Evolutionary conservation across 345 rosid species (phyloP).

Genomic region (Acer saccharum): DNA sequence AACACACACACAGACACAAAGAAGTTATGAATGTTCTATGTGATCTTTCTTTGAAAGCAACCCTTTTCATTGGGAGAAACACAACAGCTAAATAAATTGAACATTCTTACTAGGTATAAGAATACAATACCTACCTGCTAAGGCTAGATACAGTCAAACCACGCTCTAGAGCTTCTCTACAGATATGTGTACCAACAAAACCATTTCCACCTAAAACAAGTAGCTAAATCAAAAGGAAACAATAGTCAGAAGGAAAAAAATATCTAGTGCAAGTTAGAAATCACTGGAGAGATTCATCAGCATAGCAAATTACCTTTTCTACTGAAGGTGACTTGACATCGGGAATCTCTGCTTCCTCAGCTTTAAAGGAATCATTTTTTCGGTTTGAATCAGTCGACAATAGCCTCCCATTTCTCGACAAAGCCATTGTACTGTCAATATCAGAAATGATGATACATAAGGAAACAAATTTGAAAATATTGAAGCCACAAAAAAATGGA

Average conservation of each 20-base stretch:
- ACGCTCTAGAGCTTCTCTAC: constrained; percentile 33
- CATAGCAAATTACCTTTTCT: constrained; percentile 28
- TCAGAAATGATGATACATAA: not conserved
- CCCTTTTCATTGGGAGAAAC: not conserved
- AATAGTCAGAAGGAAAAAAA: not conserved
- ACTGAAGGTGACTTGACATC: constrained; percentile 9
- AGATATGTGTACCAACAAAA: constrained; percentile 46
- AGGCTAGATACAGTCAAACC: constrained; percentile 40
- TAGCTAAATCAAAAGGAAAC: constrained; percentile 27
- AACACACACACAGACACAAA: not conserved
- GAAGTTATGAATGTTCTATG: not conserved
- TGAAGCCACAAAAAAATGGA: not conserved
- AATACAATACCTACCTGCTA: constrained; percentile 44
- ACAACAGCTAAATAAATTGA: constrained; percentile 3
- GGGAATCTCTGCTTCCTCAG: constrained; percentile 17
- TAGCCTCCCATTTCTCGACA: constrained; percentile 23
- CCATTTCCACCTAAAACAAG: constrained; percentile 48
- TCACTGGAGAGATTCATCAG: not conserved
- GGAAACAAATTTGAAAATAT: not conserved
- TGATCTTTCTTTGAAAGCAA: not conserved
- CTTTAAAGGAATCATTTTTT: constrained; percentile 17
- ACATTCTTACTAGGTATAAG: not conserved
- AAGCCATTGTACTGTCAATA: constrained; percentile 15
- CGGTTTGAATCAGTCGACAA: constrained; percentile 25
- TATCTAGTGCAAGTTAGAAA: not conserved